Evolutionary conservation across 202 grass and related monocot genomes (phyloP), one percentile per base, ranked within the genome.

Genomic region (Carex sylvatica): DNA sequence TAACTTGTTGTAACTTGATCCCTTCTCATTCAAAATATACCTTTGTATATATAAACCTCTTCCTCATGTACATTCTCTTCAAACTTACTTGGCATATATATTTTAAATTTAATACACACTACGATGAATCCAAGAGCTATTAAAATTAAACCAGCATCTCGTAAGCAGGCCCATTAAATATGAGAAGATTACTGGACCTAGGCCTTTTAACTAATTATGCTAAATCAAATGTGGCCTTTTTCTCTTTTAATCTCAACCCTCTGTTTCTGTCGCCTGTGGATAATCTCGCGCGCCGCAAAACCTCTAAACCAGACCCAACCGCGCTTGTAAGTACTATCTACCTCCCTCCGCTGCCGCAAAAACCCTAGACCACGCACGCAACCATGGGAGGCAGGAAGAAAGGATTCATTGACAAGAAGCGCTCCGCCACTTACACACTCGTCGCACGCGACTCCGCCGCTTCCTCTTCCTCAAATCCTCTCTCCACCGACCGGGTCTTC

Each of bases 351-450:
- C 38, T 74, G 1, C 80, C 83, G 31, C 88, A 28, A 52, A 69
- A 83, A 36, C 69, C 82, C 60, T 81, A 20, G 18, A 19, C 79
- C 60, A 47, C 55, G 56, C 24, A 44, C 79, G 84, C n/a, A 83
- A 62, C 72, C 40, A 98, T 98, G 92, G 90, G 82, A 71, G 83
- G 91, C 80, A 93, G 88, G 86, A 78, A 74, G 65, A 86, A 87
- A 40, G 65, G 49, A 22, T 90, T 90, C 51, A 87, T 90, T 9
- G 84, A 86, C 74, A 86, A 81, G 81, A 92, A 93, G 82, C 92
- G 89, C 78, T 93, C 87, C 65, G 95, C 95, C 8, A 98, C 92
- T 2, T 98, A 90, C 83, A 89, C 88, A 4, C 95, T 98, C 61
- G 88, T 98, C 44, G 86, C 95, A 1, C 92, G 95, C 62, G 83